Conservation (phyloP, 176 grass and related monocot species). For the Rhynchospora tenuis region DNA sequence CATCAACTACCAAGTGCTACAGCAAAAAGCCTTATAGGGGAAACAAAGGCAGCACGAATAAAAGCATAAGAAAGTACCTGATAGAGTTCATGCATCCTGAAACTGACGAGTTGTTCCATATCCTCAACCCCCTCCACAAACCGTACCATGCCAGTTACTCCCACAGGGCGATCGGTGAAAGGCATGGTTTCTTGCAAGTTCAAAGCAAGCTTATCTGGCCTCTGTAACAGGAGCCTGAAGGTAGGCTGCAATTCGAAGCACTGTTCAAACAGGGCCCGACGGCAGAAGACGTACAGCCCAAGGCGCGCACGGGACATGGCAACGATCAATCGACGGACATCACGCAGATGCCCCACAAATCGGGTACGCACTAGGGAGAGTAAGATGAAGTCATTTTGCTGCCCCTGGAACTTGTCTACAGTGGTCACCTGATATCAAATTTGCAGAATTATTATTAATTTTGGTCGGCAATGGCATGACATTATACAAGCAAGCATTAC, state of each 20-base stretch:
- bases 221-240: conserved; percentile 62
- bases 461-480: not conserved
- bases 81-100: conserved; percentile 64
- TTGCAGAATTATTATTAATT: not conserved
- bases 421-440: conserved; percentile 53
- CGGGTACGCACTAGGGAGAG: conserved; percentile 83
- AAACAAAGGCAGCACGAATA: not conserved
- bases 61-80: conserved; percentile 29
- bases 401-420: conserved; percentile 97
- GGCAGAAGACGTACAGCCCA: conserved; percentile 73
- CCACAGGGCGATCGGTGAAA: conserved; percentile 53
- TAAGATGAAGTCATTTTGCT: conserved; percentile 98
- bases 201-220: conserved; percentile 58
- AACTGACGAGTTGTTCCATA: conserved; percentile 59
- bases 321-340: conserved; percentile 81
- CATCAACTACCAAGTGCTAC: not conserved
- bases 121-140: conserved; percentile 49
- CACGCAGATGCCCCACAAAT: conserved; percentile 72
- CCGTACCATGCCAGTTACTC: conserved; percentile 47
- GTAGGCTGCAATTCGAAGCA: conserved; percentile 89
- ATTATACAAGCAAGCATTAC: not conserved
- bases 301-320: conserved; percentile 73
- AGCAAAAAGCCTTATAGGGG: not conserved
- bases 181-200: conserved; percentile 63
- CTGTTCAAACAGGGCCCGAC: conserved; percentile 60